phyloP scores from a whole-genome alignment of 2,329 filamentous ascomycete species.

The Aspergillus ochraceus region DNA sequence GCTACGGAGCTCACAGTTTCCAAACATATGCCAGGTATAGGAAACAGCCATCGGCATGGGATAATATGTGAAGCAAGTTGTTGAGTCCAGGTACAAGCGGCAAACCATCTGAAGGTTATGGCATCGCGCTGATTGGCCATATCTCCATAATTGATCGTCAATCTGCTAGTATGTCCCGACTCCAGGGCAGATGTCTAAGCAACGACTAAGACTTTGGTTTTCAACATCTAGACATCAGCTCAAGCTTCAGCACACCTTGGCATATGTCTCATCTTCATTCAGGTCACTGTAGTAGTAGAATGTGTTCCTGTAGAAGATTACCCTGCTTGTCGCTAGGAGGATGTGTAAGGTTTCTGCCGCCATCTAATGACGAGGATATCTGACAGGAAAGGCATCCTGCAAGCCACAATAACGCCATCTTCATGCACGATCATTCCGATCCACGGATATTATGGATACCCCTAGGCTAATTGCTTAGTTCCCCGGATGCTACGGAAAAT shows the following conservation, averaged over 20 bases:
- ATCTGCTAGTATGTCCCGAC: neutral
- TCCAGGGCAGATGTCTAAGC: neutral
- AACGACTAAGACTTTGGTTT: neutral
- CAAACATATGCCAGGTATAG: too few species aligned
- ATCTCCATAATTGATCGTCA: neutral
- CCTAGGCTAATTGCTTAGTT: neutral
- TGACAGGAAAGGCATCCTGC: neutral
- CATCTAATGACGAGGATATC: neutral
- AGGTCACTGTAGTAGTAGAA: neutral
- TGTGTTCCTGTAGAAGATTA: neutral
- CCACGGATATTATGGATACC: neutral
- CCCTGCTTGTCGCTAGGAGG: neutral
- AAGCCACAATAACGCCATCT: neutral
- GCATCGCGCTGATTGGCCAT: neutral
- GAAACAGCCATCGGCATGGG: too few species aligned
- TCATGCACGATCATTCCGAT: neutral
- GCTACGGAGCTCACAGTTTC: too few species aligned
- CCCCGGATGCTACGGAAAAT: neutral
- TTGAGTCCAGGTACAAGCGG: neutral
- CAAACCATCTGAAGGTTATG: neutral
- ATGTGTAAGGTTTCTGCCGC: neutral
- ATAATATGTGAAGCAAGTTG: neutral
- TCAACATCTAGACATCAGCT: neutral
- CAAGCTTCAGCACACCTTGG: neutral
- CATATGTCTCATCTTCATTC: neutral